Evolutionary conservation across 2,329 filamentous ascomycete species (phyloP).

Genomic region (Sporothrix dimorphospora): DNA sequence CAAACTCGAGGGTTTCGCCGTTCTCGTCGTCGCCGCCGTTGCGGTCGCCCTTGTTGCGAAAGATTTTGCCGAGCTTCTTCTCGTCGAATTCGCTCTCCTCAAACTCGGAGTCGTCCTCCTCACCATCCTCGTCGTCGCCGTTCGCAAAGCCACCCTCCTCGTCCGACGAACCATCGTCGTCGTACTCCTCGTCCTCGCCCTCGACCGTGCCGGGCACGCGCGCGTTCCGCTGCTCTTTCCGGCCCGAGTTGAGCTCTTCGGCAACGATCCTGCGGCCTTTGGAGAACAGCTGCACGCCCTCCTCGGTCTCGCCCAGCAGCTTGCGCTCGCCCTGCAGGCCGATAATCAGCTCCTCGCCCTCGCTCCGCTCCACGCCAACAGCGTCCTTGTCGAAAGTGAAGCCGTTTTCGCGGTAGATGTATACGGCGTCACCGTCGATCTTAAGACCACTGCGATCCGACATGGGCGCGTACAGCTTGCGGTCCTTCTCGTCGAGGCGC

Average conservation of each 20-base stretch:
- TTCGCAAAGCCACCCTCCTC: conserved; percentile 43
- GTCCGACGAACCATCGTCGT: conserved; percentile 57
- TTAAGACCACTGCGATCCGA: conserved; percentile 94
- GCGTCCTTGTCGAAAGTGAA: conserved; percentile 73
- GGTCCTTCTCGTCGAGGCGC: conserved; percentile 93
- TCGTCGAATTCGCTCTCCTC: conserved; percentile 62
- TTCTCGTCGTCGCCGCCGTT: conserved; percentile 66
- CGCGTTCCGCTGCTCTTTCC: conserved; percentile 62
- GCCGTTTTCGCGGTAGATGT: conserved; percentile 72
- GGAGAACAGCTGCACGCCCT: conserved; percentile 83
- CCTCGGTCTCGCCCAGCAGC: conserved; percentile 78
- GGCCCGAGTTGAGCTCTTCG: conserved; percentile 62
- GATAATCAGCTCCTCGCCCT: conserved; percentile 94
- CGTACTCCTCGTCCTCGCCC: conserved; percentile 52
- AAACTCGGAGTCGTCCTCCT: conserved; percentile 50
- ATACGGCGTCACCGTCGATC: conserved; percentile 96
- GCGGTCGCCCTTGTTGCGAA: conserved; percentile 56
- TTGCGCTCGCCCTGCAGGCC: conserved; percentile 81
- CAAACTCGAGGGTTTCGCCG: conserved; percentile 81
- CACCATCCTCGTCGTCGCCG: conserved; percentile 42
- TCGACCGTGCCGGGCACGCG: conserved; percentile 64
- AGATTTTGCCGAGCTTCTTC: conserved; percentile 63
- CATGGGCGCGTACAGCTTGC: conserved; percentile 95
- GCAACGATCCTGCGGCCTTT: conserved; percentile 70
- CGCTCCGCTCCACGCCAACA: conserved; percentile 75